Evolutionary conservation across 352 stramenopile genomes (phyloP).

Genomic region (Stramenopiles sp.): DNA sequence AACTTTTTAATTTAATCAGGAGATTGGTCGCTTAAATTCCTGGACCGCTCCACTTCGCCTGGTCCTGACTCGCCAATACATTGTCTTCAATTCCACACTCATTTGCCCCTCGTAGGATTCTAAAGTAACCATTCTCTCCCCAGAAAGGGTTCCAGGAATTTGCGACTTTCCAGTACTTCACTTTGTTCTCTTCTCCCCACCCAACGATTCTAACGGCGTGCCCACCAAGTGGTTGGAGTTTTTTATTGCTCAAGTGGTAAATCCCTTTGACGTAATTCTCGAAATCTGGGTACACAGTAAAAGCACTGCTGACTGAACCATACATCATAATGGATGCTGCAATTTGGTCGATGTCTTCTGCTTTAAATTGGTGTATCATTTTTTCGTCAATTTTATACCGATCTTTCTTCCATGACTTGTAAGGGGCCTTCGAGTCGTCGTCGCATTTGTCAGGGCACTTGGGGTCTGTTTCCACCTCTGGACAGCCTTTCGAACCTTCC

Average conservation of each 20-base stretch:
- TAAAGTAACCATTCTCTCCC: conserved; percentile 35
- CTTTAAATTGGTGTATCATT: too few relatives aligned
- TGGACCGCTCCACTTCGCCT: too few relatives aligned
- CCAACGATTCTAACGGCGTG: conserved; percentile 31
- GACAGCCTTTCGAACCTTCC: conserved; percentile 17
- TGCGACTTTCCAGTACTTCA: conserved; percentile 52
- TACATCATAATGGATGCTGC: too few relatives aligned
- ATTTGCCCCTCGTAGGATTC: conserved; percentile 30
- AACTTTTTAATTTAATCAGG: too few relatives aligned
- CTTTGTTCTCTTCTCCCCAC: conserved; percentile 47
- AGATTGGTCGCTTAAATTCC: too few relatives aligned
- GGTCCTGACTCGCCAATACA: too few relatives aligned
- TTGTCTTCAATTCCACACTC: conserved; percentile 24
- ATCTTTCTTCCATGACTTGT: too few relatives aligned
- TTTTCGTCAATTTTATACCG: too few relatives aligned
- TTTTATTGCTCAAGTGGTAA: too few relatives aligned
- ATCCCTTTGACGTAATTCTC: conserved; percentile 22
- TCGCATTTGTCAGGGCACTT: conserved; percentile 14
- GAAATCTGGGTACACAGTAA: conserved; percentile 20
- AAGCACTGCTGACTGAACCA: conserved; percentile 12
- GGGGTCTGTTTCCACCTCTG: conserved; percentile 4
- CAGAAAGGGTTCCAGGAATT: conserved; percentile 32
- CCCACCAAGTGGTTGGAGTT: conserved; percentile 24
- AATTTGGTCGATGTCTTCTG: too few relatives aligned
- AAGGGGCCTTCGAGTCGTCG: background rate